Conservation (phyloP, 139 green algal species). For the Chlorella sp. region DNA sequence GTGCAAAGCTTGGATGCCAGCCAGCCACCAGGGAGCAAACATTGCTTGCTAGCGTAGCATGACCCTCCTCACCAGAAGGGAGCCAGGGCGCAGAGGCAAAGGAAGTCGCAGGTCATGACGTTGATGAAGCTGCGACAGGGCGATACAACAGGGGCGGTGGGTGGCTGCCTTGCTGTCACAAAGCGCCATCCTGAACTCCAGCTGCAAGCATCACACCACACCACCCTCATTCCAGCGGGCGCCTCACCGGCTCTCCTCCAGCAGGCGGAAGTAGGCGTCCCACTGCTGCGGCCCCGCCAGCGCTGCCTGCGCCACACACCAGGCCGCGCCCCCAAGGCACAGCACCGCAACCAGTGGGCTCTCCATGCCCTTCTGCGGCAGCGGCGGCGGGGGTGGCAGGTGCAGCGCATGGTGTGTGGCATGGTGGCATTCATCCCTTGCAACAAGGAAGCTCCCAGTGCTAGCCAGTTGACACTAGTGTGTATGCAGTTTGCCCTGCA, state of each 20-base stretch:
- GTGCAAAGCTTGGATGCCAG: too few relatives aligned
- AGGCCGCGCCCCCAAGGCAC: conserved; percentile 54
- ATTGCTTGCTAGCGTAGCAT: too few relatives aligned
- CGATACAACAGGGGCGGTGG: too few relatives aligned
- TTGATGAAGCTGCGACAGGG: conserved; percentile 70
- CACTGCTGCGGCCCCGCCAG: conserved; percentile 56
- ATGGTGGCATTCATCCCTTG: too few relatives aligned
- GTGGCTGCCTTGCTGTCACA: neutral
- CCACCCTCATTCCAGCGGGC: neutral
- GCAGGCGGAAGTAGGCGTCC: conserved; percentile 72
- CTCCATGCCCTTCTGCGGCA: conserved; percentile 64
- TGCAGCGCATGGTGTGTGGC: too few relatives aligned
- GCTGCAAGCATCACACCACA: neutral
- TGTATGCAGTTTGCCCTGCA: too few relatives aligned
- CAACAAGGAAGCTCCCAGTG: too few relatives aligned
- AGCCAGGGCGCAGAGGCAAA: conserved; percentile 67
- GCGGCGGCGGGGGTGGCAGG: conserved; percentile 43
- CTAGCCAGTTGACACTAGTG: too few relatives aligned
- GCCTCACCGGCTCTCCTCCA: conserved; percentile 69
- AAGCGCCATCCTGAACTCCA: too few relatives aligned
- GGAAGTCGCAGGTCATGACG: conserved; percentile 84
- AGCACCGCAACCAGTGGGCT: conserved; percentile 48
- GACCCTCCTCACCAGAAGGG: conserved; percentile 70
- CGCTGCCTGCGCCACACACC: conserved; percentile 40
- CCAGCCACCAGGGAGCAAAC: too few relatives aligned